Conservation (phyloP, 2,329 filamentous ascomycete genomes). For the Tolypocladium album region DNA sequence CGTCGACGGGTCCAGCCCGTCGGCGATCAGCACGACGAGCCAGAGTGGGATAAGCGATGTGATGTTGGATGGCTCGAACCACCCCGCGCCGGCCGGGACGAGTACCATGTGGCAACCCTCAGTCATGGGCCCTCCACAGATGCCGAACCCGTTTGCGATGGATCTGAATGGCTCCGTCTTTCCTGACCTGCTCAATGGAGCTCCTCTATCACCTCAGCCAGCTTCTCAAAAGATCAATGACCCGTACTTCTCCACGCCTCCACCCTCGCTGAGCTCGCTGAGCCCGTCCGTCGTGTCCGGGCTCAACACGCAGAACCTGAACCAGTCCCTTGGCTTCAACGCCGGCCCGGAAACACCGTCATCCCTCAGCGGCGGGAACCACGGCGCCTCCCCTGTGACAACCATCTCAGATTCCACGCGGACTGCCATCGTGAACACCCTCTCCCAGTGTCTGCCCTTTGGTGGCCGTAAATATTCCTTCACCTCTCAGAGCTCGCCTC, state of each 20-base stretch:
- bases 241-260: slow-evolving; percentile 69
- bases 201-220: slow-evolving; percentile 69
- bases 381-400: slow-evolving; percentile 46
- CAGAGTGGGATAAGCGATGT: slow-evolving; percentile 86
- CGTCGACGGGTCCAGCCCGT: slow-evolving; percentile 88
- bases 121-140: slow-evolving; percentile 57
- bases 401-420: slow-evolving; percentile 57
- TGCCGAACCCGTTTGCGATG: slow-evolving; percentile 61
- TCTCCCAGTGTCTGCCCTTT: slow-evolving; percentile 46
- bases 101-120: slow-evolving; percentile 59
- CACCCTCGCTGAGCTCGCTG: slow-evolving; percentile 61
- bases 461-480: slow-evolving; percentile 55
- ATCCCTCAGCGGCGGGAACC: slow-evolving; percentile 55
- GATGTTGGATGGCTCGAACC: slow-evolving; percentile 74
- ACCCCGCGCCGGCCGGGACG: slow-evolving; percentile 40
- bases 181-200: slow-evolving; percentile 62
- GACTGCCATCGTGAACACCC: slow-evolving; percentile 47
- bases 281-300: slow-evolving; percentile 62
- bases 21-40: slow-evolving; percentile 88
- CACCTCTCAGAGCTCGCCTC: slow-evolving; percentile 41
- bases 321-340: slow-evolving; percentile 54
- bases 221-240: slow-evolving; percentile 60
- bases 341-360: slow-evolving; percentile 61
- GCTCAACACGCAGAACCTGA: slow-evolving; percentile 49
- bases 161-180: slow-evolving; percentile 67